Evolutionary conservation across 140 eudicot species (phyloP).

Genomic region (Erigeron philadelphicus): DNA sequence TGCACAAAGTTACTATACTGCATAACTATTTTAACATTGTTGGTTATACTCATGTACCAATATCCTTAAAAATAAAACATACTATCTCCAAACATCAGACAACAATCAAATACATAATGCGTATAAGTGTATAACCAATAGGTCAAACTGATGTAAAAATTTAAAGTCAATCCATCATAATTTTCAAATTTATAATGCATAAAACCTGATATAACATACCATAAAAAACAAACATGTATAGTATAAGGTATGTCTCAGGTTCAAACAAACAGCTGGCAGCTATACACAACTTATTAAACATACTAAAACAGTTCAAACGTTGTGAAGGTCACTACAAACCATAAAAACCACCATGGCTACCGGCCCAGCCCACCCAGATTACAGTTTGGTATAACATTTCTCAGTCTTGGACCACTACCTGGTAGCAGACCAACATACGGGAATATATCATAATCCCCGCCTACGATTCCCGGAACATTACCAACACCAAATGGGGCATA

Average conservation of each 20-base stretch:
- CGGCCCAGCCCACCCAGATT: not conserved
- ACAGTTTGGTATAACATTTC: conserved; percentile 21
- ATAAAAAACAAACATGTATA: too few species aligned
- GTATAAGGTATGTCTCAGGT: not conserved
- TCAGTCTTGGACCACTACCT: conserved; percentile 1
- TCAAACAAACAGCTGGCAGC: conserved; percentile 5
- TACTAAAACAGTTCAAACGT: not conserved
- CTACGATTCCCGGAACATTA: conserved; percentile 32
- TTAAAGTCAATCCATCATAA: too few species aligned
- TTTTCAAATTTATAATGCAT: too few species aligned
- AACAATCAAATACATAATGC: too few species aligned
- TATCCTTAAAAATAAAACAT: too few species aligned
- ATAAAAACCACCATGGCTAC: not conserved
- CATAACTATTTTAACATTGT: too few species aligned
- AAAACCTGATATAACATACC: too few species aligned
- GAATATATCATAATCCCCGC: conserved; percentile 42
- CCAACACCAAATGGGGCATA: conserved; percentile 17
- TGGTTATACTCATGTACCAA: too few species aligned
- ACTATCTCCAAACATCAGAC: too few species aligned
- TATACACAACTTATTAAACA: not conserved
- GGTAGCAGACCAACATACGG: conserved; percentile 22
- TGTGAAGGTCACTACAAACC: not conserved
- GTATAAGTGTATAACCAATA: too few species aligned
- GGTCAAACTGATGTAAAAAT: too few species aligned
- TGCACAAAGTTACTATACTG: too few species aligned